Base-by-base conservation (phyloP, 2,329 filamentous ascomycete genomes). In the Ciborinia camelliae region DNA sequence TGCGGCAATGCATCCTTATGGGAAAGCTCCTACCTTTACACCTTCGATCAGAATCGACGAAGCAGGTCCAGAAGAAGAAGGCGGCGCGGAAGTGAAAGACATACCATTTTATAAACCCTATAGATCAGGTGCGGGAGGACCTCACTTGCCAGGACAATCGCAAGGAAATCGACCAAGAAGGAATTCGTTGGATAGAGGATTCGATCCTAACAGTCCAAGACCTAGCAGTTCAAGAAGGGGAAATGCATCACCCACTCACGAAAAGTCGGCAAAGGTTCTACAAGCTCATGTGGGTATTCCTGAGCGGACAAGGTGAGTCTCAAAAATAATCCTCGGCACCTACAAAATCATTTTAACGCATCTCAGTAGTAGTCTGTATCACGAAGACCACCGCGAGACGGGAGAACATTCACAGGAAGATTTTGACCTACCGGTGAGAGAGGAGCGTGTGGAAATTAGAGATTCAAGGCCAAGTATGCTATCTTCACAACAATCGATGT, bases 31-130 rank as follows among this genome's bases (percentile, higher is more conserved):
- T 20, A 39, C 51, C 52, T 63, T 63, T 57, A 57, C 23, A n/a
- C 61, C 52, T 30, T 51, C 61, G 8, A 57, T 30, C 8, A 63
- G 28, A 57, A 63, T 63, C 18, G 51, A 63, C 9, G 51, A 63
- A 57, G 61, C 51, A 37, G 23, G 43, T 23, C 28, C 54, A n/a
- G 30, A 66, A 18, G 65, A 60, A n/a, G 65, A 60, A 37, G 57
- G 62, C 32, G 68, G 68, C 12, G 71, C 70, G n/a, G 71, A 71
- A 62, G 63, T 71, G 26, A 65, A 41, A 48, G 68, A 73, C 53
- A 71, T 71, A 39, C 71, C 71, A 35, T 65, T 71, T 20, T 67
- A 69, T 54, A 66, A 68, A 55, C 39, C 54, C 41, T 18, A 47
- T 26, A 58, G 54, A 18, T 12, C 41, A 58, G 39, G 45, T 28